A percentile compares a stretch with the other conserved stretches of the same genome.
Conservation (phyloP, 1,139 yeast species). For the Pichia sp. region DNA sequence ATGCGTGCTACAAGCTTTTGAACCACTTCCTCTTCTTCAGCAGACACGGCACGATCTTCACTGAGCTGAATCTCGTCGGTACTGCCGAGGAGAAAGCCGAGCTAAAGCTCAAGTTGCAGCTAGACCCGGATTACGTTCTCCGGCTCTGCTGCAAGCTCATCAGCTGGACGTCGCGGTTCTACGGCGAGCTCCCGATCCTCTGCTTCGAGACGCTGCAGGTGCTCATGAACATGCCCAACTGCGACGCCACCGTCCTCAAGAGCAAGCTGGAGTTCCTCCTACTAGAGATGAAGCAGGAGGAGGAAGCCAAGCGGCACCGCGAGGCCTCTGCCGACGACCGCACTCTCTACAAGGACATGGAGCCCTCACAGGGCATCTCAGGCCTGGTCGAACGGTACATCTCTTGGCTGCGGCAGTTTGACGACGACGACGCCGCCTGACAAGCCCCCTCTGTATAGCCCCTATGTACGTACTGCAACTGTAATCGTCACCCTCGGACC, state of each 20-base stretch:
- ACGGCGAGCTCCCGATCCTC: conserved; percentile 32
- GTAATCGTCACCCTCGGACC: too few relatives aligned
- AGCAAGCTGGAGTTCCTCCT: conserved; percentile 27
- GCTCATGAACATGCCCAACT: conserved; percentile 23
- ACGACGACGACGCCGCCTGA: too few relatives aligned
- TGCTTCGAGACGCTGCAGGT: conserved; percentile 23
- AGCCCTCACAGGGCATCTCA: conserved; percentile 20
- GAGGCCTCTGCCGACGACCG: conserved; percentile 9
- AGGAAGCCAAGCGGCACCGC: conserved; percentile 3
- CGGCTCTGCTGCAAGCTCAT: conserved; percentile 27
- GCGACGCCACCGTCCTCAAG: conserved; percentile 23
- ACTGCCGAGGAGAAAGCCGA: background rate
- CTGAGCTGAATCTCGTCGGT: conserved; percentile 17
- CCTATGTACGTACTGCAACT: too few relatives aligned
- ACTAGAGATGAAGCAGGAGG: conserved; percentile 15
- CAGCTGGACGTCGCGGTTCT: conserved; percentile 33
- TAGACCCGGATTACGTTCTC: conserved; percentile 27
- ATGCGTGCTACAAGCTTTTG: conserved; percentile 38
- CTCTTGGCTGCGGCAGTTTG: conserved; percentile 32
- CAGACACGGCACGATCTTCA: conserved; percentile 21
- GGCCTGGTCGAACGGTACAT: conserved; percentile 29
- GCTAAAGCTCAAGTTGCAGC: conserved; percentile 9
- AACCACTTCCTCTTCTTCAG: conserved; percentile 26
- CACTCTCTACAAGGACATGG: conserved; percentile 16
- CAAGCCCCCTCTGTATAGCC: too few relatives aligned